Conservation (phyloP, 495 filamentous ascomycete genomes). For the Trichoderma parareesei region DNA sequence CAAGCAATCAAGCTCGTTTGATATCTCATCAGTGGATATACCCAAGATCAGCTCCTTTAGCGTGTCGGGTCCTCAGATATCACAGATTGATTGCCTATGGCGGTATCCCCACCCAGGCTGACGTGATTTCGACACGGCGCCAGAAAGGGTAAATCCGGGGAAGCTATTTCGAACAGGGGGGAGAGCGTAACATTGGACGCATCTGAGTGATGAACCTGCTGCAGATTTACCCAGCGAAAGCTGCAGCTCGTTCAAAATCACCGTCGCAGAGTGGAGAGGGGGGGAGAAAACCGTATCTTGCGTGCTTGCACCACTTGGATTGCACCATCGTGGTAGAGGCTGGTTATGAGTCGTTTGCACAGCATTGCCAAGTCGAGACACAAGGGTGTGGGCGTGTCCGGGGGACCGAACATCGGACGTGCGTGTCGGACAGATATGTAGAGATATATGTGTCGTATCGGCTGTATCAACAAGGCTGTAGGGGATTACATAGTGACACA, state of each 20-base stretch:
- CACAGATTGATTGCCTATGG: not conserved
- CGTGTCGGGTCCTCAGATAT: not conserved
- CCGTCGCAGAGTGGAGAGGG: not conserved
- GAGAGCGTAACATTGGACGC: constrained; percentile 1
- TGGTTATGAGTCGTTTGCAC: not conserved
- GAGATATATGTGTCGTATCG: not conserved
- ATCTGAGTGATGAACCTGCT: not conserved
- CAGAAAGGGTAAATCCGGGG: constrained; percentile 1
- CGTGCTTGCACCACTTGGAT: not conserved
- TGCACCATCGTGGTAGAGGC: not conserved
- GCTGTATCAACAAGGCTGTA: not conserved
- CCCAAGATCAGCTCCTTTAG: not conserved
- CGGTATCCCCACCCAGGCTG: constrained; percentile 4
- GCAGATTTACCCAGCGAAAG: not conserved
- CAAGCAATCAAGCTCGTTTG: too few species aligned
- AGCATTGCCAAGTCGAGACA: not conserved
- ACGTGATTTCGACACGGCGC: constrained; percentile 2
- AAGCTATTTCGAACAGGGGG: not conserved
- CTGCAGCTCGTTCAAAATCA: not conserved
- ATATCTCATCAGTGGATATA: not conserved
- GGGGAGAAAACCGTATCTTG: not conserved
- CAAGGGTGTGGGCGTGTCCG: not conserved
- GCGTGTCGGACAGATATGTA: not conserved
- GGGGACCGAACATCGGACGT: constrained; percentile 1
- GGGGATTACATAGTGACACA: not conserved